Evolutionary conservation across 345 rosid species (phyloP).

Genomic region (Camelina sativa): DNA sequence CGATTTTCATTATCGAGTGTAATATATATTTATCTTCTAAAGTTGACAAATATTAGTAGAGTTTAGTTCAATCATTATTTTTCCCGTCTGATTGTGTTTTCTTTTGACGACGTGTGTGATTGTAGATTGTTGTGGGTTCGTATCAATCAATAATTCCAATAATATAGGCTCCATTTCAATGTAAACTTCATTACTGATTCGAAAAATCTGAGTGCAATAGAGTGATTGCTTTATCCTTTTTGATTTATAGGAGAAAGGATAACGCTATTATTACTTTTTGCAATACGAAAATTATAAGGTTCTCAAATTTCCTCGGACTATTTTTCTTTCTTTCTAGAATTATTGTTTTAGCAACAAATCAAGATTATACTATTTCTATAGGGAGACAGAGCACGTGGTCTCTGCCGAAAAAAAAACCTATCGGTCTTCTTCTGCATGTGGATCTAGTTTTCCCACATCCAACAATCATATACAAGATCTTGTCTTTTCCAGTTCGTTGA

Average conservation of each 20-base stretch:
- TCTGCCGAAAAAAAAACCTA: constrained; percentile 12
- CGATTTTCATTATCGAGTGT: neutral
- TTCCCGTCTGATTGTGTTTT: neutral
- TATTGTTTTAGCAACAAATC: constrained; percentile 23
- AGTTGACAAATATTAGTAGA: no score
- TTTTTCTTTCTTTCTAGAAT: neutral
- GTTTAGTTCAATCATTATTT: neutral
- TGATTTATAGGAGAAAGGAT: constrained; percentile 9
- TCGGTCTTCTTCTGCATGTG: constrained; percentile 38
- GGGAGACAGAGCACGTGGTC: constrained; percentile 23
- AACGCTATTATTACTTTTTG: neutral
- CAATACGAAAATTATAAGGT: constrained; percentile 19
- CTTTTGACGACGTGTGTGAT: constrained; percentile 33
- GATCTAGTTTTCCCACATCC: constrained; percentile 38
- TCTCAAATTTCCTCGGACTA: neutral
- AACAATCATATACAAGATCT: constrained; percentile 34
- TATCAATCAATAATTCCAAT: constrained; percentile 22
- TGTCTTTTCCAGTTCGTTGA: constrained; percentile 30
- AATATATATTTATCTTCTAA: no score
- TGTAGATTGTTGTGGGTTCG: constrained; percentile 27
- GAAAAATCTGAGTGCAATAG: constrained; percentile 10
- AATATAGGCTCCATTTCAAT: constrained; percentile 11
- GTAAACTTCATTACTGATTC: constrained; percentile 13
- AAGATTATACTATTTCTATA: constrained; percentile 25
- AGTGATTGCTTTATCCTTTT: constrained; percentile 25